Conservation (phyloP, 768 basidiomycete genomes). For the Suillus ampliporus region DNA sequence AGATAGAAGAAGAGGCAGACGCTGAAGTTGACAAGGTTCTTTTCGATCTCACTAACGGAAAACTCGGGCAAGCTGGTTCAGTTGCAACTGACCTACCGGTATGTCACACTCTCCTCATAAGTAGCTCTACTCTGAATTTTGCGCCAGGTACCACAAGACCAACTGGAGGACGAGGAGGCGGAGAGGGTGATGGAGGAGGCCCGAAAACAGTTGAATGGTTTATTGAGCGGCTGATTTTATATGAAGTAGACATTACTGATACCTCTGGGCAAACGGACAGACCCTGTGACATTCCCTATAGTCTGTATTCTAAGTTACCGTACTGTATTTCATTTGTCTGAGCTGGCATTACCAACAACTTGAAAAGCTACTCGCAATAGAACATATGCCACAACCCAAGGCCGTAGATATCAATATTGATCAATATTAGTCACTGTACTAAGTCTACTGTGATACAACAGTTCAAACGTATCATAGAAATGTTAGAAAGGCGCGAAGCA, state of each 20-base stretch:
- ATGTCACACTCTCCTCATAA: constrained; percentile 36
- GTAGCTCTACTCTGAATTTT: constrained; percentile 11
- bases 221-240: constrained; percentile 59
- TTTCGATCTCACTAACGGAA: constrained; percentile 94
- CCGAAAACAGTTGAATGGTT: constrained; percentile 85
- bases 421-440: neutral
- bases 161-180: constrained; percentile 77
- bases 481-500: constrained; percentile 58
- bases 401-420: neutral
- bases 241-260: neutral
- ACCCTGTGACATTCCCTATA: neutral
- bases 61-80: constrained; percentile 84
- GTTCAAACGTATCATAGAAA: neutral
- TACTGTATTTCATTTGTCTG: constrained; percentile 1
- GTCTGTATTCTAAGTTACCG: constrained; percentile 7
- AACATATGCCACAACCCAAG: neutral
- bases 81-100: constrained; percentile 80
- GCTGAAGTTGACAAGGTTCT: constrained; percentile 97
- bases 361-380: neutral
- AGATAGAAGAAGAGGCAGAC: constrained; percentile 95
- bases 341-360: too few relatives aligned
- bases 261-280: neutral
- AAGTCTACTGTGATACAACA: neutral
- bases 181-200: constrained; percentile 91
- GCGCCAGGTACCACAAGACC: constrained; percentile 61